phyloP scores from a whole-genome alignment of 768 basidiomycete species.

The Nidularia pulvinata region DNA sequence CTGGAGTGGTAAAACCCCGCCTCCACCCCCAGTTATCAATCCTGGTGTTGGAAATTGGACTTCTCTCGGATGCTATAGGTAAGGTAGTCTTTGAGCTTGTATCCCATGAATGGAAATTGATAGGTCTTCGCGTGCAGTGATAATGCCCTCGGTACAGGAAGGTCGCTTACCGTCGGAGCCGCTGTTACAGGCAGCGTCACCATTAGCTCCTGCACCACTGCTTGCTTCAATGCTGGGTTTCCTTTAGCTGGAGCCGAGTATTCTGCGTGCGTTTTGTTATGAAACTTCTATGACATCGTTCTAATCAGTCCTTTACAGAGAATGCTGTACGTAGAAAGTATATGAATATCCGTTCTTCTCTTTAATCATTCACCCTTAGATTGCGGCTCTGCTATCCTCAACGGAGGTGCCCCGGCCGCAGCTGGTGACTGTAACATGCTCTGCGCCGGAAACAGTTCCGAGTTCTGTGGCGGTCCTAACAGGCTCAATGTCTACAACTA shows the following conservation, averaged over 20 bases:
- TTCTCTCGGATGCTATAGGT: constrained; percentile 79
- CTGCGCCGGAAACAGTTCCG: constrained; percentile 59
- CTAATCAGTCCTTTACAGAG: constrained; percentile 34
- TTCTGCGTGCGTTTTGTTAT: constrained; percentile 20
- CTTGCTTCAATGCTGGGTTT: constrained; percentile 56
- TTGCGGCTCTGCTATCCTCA: constrained; percentile 46
- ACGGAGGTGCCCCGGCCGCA: constrained; percentile 43
- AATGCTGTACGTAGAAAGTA: constrained; percentile 49
- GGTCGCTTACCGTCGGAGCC: constrained; percentile 34
- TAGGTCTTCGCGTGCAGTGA: constrained; percentile 26
- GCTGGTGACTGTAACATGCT: constrained; percentile 65
- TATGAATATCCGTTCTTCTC: constrained; percentile 2
- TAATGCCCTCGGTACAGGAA: constrained; percentile 37
- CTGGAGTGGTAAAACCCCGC: constrained; percentile 58
- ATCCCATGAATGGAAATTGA: neutral
- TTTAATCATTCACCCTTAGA: constrained; percentile 25
- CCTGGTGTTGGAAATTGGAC: constrained; percentile 62
- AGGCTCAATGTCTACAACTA: constrained; percentile 69
- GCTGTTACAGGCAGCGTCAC: constrained; percentile 42
- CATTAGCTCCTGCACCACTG: constrained; percentile 56
- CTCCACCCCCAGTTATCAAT: constrained; percentile 51
- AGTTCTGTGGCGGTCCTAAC: constrained; percentile 77
- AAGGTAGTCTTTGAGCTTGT: constrained; percentile 10
- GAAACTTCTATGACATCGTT: constrained; percentile 15
- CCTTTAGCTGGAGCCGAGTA: constrained; percentile 36